phyloP scores from a whole-genome alignment of 2,329 filamentous ascomycete genomes.

The Aspergillus fijiensis region DNA sequence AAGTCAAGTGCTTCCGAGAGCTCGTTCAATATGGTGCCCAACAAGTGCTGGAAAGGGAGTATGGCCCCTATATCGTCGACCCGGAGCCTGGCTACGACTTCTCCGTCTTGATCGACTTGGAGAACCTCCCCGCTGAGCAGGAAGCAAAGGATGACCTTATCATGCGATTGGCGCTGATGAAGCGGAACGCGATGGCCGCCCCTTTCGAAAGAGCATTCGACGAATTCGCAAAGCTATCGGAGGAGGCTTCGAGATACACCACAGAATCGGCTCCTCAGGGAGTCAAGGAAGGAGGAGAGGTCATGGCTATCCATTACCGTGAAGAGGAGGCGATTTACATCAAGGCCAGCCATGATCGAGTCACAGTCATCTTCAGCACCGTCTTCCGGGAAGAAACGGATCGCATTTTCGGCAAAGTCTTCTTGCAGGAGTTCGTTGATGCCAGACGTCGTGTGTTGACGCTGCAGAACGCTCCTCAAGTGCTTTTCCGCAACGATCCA shows the following conservation, averaged over 20 bases:
- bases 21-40: constrained; percentile 91
- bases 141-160: constrained; percentile 86
- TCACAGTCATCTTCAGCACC: constrained; percentile 98
- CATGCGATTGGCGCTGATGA: constrained; percentile 82
- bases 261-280: constrained; percentile 92
- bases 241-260: constrained; percentile 88
- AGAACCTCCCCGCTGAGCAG: constrained; percentile 77
- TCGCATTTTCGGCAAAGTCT: constrained; percentile 94
- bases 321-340: constrained; percentile 99
- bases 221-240: constrained; percentile 80
- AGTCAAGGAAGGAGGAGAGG: constrained; percentile 80
- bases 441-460: constrained; percentile 74
- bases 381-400: constrained; percentile 98
- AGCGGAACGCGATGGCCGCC: constrained; percentile 98
- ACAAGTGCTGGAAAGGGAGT: constrained; percentile 88
- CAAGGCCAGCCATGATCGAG: constrained; percentile 94
- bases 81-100: constrained; percentile 95
- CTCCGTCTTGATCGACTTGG: constrained; percentile 84
- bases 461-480: constrained; percentile 97
- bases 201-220: constrained; percentile 97
- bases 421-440: constrained; percentile 98
- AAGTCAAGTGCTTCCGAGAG: constrained; percentile 92
- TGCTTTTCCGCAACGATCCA: constrained; percentile 91
- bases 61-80: constrained; percentile 82
- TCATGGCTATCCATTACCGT: constrained; percentile 96